phyloP scores from a whole-genome alignment of 2,329 filamentous ascomycete species.

The Colletotrichum orchidophilum region DNA sequence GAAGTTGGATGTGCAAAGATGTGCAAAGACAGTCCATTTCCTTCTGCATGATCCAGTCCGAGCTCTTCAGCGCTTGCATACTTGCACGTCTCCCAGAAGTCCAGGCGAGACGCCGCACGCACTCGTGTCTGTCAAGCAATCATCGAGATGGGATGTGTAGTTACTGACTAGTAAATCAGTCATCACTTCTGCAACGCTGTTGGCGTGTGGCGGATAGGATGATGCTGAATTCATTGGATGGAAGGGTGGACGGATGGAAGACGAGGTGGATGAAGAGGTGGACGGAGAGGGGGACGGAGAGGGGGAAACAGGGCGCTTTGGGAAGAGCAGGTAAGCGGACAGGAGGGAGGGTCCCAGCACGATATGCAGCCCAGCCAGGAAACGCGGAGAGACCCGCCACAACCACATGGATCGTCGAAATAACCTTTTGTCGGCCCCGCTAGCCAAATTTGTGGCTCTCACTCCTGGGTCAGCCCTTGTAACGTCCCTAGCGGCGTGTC shows the following conservation, averaged over 20 bases:
- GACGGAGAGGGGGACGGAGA: not conserved
- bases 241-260: no score
- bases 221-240: not conserved
- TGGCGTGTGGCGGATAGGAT: not conserved
- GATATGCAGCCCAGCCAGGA: not conserved
- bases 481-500: not conserved
- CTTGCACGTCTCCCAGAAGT: not conserved
- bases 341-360: not conserved
- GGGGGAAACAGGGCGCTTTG: not conserved
- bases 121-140: not conserved
- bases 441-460: not conserved
- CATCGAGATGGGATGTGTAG: not conserved
- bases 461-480: no score
- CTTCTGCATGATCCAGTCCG: not conserved
- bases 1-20: not conserved
- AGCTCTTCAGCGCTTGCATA: not conserved
- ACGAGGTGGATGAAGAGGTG: no score
- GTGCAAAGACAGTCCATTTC: not conserved
- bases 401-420: not conserved
- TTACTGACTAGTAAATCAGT: not conserved
- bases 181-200: not conserved
- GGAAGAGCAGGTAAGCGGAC: not conserved
- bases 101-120: not conserved
- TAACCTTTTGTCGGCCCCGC: not conserved
- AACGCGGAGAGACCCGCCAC: not conserved